Evolutionary conservation across 2,329 filamentous ascomycete genomes (phyloP).

Genomic region (Epichloe festucae): DNA sequence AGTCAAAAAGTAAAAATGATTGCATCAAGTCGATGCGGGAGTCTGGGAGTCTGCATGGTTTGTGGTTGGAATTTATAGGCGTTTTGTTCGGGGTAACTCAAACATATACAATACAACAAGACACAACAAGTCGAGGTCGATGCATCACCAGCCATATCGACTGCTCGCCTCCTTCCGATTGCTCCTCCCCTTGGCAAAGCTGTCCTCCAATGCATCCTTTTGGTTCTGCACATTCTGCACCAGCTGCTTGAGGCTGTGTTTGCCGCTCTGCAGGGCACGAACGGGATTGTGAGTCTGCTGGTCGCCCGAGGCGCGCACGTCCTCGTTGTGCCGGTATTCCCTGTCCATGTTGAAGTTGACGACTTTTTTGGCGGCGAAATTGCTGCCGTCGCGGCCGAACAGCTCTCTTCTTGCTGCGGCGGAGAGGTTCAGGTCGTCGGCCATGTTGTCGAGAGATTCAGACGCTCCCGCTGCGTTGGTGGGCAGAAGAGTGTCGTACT

Average conservation of each 20-base stretch:
- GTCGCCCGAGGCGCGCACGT: slow-evolving; percentile 56
- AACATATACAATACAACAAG: not conserved
- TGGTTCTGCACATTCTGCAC: slow-evolving; percentile 74
- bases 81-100: not conserved
- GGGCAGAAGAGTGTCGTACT: slow-evolving; percentile 14
- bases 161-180: slow-evolving; percentile 73
- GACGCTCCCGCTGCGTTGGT: slow-evolving; percentile 15
- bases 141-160: slow-evolving; percentile 60
- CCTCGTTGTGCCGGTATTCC: slow-evolving; percentile 80
- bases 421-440: slow-evolving; percentile 66
- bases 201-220: slow-evolving; percentile 79
- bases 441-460: slow-evolving; percentile 58
- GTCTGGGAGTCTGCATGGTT: not conserved
- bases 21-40: not conserved
- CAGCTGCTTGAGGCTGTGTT: slow-evolving; percentile 79
- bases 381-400: slow-evolving; percentile 54
- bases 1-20: not conserved
- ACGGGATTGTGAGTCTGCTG: slow-evolving; percentile 69
- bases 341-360: slow-evolving; percentile 80
- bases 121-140: not conserved
- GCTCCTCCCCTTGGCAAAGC: slow-evolving; percentile 67
- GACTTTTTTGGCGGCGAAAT: slow-evolving; percentile 39
- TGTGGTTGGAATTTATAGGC: not conserved
- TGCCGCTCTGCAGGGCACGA: slow-evolving; percentile 66
- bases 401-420: slow-evolving; percentile 67